Conservation (phyloP, 2,329 filamentous ascomycete species). For the Scopulariopsis brevicaulis region DNA sequence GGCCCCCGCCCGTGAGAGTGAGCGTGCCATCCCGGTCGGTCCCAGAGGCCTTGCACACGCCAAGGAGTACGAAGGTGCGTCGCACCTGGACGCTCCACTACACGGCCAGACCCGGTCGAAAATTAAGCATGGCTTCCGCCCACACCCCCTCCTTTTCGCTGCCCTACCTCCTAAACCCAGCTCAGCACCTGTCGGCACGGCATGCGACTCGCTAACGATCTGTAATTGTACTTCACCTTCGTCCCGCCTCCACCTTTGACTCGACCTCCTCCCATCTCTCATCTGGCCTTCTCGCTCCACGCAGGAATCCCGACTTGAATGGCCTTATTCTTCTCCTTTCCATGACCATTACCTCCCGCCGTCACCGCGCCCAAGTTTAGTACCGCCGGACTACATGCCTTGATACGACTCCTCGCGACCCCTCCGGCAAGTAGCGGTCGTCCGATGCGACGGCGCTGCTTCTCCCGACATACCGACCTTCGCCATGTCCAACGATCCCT, state of each 20-base stretch:
- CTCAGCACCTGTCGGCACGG: not conserved
- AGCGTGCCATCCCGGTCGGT: not conserved
- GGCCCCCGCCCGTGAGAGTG: not conserved
- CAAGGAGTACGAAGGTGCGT: not conserved
- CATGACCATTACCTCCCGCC: not conserved
- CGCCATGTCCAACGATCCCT: slow-evolving; percentile 52
- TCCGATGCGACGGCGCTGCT: not conserved
- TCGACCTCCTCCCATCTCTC: not conserved
- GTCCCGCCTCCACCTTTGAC: not conserved
- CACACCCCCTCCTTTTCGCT: not conserved
- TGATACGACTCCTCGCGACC: not conserved
- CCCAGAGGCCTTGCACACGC: not conserved
- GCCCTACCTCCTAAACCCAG: not conserved
- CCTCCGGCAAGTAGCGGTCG: not conserved
- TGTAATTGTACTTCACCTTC: not conserved
- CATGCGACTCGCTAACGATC: not conserved
- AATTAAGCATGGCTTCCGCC: not conserved
- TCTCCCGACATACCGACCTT: not conserved
- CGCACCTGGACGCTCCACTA: not conserved
- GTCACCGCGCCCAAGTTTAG: not conserved
- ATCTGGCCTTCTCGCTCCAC: not conserved
- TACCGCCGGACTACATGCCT: not conserved
- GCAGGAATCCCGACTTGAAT: not conserved
- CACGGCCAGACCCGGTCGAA: not conserved
- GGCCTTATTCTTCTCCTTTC: not conserved